Evolutionary conservation across 116 monocot species (phyloP), one percentile per base, ranked within the genome.

Genomic region (Trichopus zeylanicus): DNA sequence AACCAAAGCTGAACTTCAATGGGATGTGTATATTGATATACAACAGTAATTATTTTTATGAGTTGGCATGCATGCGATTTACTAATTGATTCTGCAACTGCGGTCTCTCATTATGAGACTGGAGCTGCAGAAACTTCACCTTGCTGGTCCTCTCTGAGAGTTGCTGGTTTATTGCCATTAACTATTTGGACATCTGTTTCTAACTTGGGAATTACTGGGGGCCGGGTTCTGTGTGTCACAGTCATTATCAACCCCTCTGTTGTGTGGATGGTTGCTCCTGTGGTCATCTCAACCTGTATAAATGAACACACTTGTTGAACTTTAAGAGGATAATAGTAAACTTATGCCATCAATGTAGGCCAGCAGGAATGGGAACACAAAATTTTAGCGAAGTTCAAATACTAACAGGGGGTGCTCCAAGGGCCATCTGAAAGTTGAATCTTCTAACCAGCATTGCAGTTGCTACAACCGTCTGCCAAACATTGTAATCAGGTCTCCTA

Each of bases 181-280:
- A 66, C 53, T 19, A 60, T 37, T 6, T 70, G 26, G 19, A 56
- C 22, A 33, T 75, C 72, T 18, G 53, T 66, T 38, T 72, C 83
- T 8, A 83, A 13, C 16, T 63, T 78, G 21, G 82, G 83, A 31
- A 83, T 81, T 39, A 86, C 70, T 1, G 86, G 82, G n/a, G 82
- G 71, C 37, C 29, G 51, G 10, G 53, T 56, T 47, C 95, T 75
- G 15, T 54, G 81, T 7, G 83, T 86, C 24, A 89, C 81, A n/a
- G 72, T 83, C 95, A 95, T 89, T 30, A 67, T 66, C 48, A 95
- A 67, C 0, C 95, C 95, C 71, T 89, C 57, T 5, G 95, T 89
- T 29, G 95, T 95, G 59, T 95, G 95, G 59, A 95, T 95, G 46
- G 95, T 95, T 27, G 89, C 90, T 34, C 95, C 95, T 23, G 90